Conservation (phyloP, 2,329 filamentous ascomycete species). For the Fusarium tjaetaba region DNA sequence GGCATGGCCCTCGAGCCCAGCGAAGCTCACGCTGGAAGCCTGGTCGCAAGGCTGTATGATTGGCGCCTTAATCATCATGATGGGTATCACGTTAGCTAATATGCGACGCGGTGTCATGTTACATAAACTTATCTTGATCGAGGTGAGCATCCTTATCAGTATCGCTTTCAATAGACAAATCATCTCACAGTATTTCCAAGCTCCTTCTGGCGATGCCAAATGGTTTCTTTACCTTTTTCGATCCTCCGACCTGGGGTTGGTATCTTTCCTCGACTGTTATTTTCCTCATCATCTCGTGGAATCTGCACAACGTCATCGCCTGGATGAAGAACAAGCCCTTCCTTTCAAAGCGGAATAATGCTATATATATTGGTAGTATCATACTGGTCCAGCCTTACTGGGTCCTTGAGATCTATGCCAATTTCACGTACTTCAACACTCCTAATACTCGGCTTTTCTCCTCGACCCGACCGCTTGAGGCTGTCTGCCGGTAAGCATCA, state of each 20-base stretch:
- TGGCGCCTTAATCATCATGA: constrained; percentile 59
- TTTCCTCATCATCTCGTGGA: constrained; percentile 70
- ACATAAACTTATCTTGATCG: constrained; percentile 61
- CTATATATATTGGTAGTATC: constrained; percentile 68
- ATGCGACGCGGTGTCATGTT: constrained; percentile 58
- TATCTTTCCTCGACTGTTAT: constrained; percentile 70
- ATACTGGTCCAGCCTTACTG: constrained; percentile 70
- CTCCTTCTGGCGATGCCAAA: constrained; percentile 66
- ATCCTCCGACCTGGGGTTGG: constrained; percentile 66
- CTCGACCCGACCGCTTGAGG: constrained; percentile 67
- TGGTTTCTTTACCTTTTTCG: constrained; percentile 68
- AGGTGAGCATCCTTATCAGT: constrained; percentile 45
- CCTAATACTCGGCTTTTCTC: constrained; percentile 62
- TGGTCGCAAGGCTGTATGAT: constrained; percentile 61
- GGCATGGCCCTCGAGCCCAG: constrained; percentile 23
- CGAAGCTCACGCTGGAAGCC: constrained; percentile 51
- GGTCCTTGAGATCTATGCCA: constrained; percentile 72
- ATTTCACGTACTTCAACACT: constrained; percentile 71
- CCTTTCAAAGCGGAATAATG: constrained; percentile 58
- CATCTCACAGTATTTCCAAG: constrained; percentile 44
- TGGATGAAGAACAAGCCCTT: constrained; percentile 75
- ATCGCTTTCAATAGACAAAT: background rate
- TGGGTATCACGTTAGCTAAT: constrained; percentile 58
- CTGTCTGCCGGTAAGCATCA: constrained; percentile 61
- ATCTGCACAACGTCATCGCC: constrained; percentile 71